These are phyloP conservation scores for Clavaria fumosa DNA, from an alignment of 768 basidiomycete genomes.

Conservation along the genomic window DNA sequence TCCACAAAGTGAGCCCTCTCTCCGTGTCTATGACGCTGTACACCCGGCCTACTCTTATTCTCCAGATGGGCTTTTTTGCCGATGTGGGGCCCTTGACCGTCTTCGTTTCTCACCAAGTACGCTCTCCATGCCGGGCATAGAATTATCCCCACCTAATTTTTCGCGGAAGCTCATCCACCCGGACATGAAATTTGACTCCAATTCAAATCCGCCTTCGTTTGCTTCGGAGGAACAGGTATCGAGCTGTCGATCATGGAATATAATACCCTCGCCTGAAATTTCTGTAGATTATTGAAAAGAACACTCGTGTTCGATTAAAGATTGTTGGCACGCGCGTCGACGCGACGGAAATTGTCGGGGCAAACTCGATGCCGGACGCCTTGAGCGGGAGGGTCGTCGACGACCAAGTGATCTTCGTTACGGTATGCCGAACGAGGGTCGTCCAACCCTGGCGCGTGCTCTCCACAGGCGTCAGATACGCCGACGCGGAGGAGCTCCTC, in stretches of 20 bases:
- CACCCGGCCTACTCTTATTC: not conserved
- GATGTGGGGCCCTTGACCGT: conserved; percentile 90
- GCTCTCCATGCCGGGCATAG: conserved; percentile 11
- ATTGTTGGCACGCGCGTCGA: conserved; percentile 98
- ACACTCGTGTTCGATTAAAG: conserved; percentile 82
- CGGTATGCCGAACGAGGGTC: conserved; percentile 28
- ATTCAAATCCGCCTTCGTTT: too few species aligned
- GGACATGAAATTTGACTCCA: conserved; percentile 88
- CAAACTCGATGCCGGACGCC: too few species aligned
- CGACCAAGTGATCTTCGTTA: too few species aligned
- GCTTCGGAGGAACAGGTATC: conserved; percentile 79
- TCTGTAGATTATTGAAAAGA: conserved; percentile 78
- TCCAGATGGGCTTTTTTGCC: conserved; percentile 99
- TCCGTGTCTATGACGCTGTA: not conserved
- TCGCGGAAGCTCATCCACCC: conserved; percentile 75
- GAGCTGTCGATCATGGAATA: not conserved
- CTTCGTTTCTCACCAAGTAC: conserved; percentile 91
- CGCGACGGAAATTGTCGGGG: conserved; percentile 96
- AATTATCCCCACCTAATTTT: not conserved
- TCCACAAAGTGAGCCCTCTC: conserved; percentile 62
- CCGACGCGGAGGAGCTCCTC: conserved; percentile 37
- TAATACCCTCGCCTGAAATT: conserved; percentile 4
- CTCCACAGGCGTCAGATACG: conserved; percentile 41
- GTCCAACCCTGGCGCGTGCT: conserved; percentile 31
- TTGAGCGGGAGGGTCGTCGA: too few species aligned